phyloP scores from a whole-genome alignment of 257 asterid species.

The Nicotiana noctiflora region DNA sequence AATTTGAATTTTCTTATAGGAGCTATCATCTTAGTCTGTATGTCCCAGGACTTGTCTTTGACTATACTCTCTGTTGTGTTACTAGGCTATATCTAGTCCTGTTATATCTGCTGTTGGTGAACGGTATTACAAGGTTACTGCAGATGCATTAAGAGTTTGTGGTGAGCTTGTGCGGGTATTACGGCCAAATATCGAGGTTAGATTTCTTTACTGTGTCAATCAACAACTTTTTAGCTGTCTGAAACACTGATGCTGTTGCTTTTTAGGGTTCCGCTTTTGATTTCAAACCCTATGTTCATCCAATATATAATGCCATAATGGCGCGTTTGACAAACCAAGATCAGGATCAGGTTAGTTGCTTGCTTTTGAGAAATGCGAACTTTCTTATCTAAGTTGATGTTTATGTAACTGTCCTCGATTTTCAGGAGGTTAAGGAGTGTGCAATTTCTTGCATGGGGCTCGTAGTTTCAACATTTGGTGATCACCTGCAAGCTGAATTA shows the following conservation, averaged over 20 bases:
- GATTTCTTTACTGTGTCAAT: slow-evolving; percentile 11
- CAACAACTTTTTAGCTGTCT: neutral
- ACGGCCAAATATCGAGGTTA: slow-evolving; percentile 81
- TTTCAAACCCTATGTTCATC: slow-evolving; percentile 82
- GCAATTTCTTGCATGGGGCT: slow-evolving; percentile 99
- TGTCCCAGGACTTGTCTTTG: neutral
- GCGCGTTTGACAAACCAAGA: slow-evolving; percentile 97
- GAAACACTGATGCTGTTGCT: slow-evolving; percentile 20
- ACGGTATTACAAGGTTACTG: slow-evolving; percentile 95
- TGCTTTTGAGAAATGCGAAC: slow-evolving; percentile 5
- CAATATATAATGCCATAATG: slow-evolving; percentile 89
- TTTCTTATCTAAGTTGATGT: slow-evolving; percentile 9
- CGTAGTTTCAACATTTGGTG: slow-evolving; percentile 92
- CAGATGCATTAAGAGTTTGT: slow-evolving; percentile 94
- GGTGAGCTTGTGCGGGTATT: slow-evolving; percentile 96
- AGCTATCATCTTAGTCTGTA: neutral
- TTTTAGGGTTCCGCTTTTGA: slow-evolving; percentile 64
- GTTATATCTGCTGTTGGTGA: slow-evolving; percentile 94
- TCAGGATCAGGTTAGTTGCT: slow-evolving; percentile 84
- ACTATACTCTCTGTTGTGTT: slow-evolving; percentile 7
- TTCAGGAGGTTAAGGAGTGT: slow-evolving; percentile 98
- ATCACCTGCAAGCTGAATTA: slow-evolving; percentile 68
- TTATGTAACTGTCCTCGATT: slow-evolving; percentile 18
- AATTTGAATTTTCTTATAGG: neutral
- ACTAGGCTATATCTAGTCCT: slow-evolving; percentile 83